A percentile compares a stretch with the other conserved stretches of the same genome.
Conservation (phyloP, 2,329 filamentous ascomycete species). For the Orbilia brochopaga region DNA sequence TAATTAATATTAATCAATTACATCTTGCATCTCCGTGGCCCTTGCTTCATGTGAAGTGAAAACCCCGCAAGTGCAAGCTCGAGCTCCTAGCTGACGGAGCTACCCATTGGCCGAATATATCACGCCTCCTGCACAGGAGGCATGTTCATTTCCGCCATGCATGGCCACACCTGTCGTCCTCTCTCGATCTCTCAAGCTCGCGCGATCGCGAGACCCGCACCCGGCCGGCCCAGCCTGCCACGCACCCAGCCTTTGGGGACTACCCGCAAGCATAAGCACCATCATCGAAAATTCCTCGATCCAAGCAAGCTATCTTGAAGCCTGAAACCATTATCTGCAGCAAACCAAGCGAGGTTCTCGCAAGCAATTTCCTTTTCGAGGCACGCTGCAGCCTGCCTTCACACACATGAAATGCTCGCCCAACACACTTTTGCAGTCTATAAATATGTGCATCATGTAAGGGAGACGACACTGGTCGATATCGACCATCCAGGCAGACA, state of each 20-base stretch:
- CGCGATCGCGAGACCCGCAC: not conserved
- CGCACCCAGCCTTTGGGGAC: too few relatives aligned
- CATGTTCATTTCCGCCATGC: constrained; percentile 5
- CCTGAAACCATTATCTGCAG: constrained; percentile 24
- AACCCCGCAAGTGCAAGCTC: not conserved
- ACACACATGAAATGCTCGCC: constrained; percentile 12
- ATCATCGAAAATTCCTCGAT: constrained; percentile 3
- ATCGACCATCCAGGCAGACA: constrained; percentile 3
- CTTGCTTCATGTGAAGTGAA: too few relatives aligned
- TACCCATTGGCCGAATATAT: not conserved
- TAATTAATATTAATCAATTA: not conserved
- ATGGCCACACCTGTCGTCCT: not conserved
- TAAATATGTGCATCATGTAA: constrained; percentile 47
- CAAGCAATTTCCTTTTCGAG: constrained; percentile 28
- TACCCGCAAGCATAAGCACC: constrained; percentile 1
- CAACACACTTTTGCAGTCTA: constrained; percentile 38
- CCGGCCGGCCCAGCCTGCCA: not conserved
- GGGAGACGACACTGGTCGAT: constrained; percentile 31
- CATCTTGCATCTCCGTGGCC: not conserved
- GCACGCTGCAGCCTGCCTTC: constrained; percentile 13
- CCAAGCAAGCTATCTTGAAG: constrained; percentile 14
- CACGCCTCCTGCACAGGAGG: constrained; percentile 6
- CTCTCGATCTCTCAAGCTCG: not conserved
- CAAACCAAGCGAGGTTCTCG: constrained; percentile 29
- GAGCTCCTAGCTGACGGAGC: not conserved